Evolutionary conservation across 192 early-diverging fungal species (phyloP), one percentile per base, ranked within the genome.

Genomic region (Anaeromyces robustus): DNA sequence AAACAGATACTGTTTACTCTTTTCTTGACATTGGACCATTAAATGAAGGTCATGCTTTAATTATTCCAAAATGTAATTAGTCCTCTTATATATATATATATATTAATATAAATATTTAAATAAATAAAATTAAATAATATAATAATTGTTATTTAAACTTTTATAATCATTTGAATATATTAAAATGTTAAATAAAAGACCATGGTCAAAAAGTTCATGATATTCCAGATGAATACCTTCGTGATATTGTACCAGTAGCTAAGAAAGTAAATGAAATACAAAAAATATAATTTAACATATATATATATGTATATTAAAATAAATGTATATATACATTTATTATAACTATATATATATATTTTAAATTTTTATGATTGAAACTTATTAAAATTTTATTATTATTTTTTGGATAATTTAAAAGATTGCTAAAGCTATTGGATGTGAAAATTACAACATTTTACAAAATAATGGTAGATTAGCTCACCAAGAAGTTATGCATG

Each of bases 161-260:
- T n/a, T n/a, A n/a, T 7, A 34, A 34, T 7, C 32, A 34, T 34
- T 34, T 7, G 12, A 3, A 34, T 34, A 34, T 34, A 34, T 41
- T 9, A 16, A 16, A 41, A 12, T 12, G 13, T 16, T 16, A 41
- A 41, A 41, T 41, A 41, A 41, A 82, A 94, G 92, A 89, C 79
- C 97, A 98, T 80, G 93, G 95, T 77, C 91, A 96, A 83, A 94
- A 94, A 86, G 86, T 95, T 86, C 95, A 97, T 83, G 87, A 98
- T 87, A 83, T 98, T 29, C 92, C 94, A 43, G 96, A 97, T 80
- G 93, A 93, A 82, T 87, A 86, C 78, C 85, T 98, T 81, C 90
- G 89, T 16, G 97, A 97, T 81, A 59, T 95, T 18, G 87, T 97
- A 81, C 95, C 95, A 26, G 87, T 93, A 13, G 95, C 96, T 79